Percentiles rank a stretch among this genome's conserved stretches.
These are phyloP conservation scores for Boletellus emodensis DNA, from an alignment of 768 basidiomycete species.

Conservation along the genomic window DNA sequence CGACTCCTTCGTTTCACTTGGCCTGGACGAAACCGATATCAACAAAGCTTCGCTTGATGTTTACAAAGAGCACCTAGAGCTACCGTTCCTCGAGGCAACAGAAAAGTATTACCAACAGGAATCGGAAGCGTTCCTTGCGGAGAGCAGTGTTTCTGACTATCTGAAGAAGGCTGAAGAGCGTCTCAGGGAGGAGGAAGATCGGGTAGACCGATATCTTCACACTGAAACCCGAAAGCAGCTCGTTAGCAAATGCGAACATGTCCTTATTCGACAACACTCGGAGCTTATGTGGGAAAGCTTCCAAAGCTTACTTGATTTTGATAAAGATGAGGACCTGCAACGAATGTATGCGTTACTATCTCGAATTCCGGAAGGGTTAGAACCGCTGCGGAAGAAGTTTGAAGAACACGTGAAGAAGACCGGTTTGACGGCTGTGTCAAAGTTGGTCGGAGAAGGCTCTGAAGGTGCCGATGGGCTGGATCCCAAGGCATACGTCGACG, in stretches of 20 bases:
- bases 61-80: constrained; percentile 88
- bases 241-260: constrained; percentile 82
- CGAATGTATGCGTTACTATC: constrained; percentile 93
- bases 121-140: constrained; percentile 83
- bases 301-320: constrained; percentile 83
- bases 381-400: constrained; percentile 87
- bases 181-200: constrained; percentile 89
- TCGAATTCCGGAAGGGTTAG: constrained; percentile 85
- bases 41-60: constrained; percentile 92
- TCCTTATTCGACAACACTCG: constrained; percentile 84
- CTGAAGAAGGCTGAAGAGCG: constrained; percentile 93
- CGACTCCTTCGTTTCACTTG: constrained; percentile 92
- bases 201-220: constrained; percentile 91
- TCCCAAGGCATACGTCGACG: constrained; percentile 93
- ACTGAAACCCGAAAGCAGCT: constrained; percentile 81
- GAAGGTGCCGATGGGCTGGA: constrained; percentile 63
- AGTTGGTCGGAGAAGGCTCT: constrained; percentile 53
- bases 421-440: constrained; percentile 77
- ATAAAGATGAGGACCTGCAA: constrained; percentile 92
- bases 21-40: constrained; percentile 87
- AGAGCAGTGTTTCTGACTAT: constrained; percentile 90
- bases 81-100: constrained; percentile 83
- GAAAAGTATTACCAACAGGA: constrained; percentile 91
- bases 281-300: constrained; percentile 91
- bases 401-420: constrained; percentile 94